Conservation (phyloP, 2,329 filamentous ascomycete species). For the Fusarium avenaceum region DNA sequence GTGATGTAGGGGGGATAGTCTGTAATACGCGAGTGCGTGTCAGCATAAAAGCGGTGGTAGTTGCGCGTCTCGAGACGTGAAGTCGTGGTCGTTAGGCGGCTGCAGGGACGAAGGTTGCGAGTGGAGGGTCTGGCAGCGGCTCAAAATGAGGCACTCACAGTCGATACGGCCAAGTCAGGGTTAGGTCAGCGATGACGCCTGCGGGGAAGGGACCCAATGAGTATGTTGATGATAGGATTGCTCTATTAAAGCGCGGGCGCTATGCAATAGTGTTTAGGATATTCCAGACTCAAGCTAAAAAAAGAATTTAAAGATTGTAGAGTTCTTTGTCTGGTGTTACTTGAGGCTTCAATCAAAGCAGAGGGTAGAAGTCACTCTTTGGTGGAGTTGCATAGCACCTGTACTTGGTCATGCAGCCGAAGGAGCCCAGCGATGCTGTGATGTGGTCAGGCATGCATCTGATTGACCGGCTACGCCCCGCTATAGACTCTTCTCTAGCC, state of each 20-base stretch:
- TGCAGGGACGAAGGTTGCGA: constrained; percentile 44
- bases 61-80: constrained; percentile 41
- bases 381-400: constrained; percentile 52
- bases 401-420: constrained; percentile 53
- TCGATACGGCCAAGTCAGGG: constrained; percentile 52
- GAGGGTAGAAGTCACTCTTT: constrained; percentile 53
- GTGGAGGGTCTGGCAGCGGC: constrained; percentile 50
- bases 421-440: constrained; percentile 37
- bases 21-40: constrained; percentile 40
- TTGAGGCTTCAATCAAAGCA: constrained; percentile 42
- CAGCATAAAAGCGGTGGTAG: constrained; percentile 38
- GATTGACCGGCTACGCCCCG: constrained; percentile 36
- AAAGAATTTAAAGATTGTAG: constrained; percentile 21
- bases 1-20: constrained; percentile 25
- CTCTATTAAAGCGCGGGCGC: constrained; percentile 27
- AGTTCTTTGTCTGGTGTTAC: constrained; percentile 45
- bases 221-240: constrained; percentile 25
- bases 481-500: constrained; percentile 36
- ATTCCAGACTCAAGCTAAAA: constrained; percentile 26
- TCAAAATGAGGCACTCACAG: constrained; percentile 57
- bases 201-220: constrained; percentile 47
- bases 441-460: constrained; percentile 33
- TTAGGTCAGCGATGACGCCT: constrained; percentile 59
- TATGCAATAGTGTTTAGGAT: constrained; percentile 23
- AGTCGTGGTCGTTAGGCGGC: constrained; percentile 38